Conservation (phyloP, 2,329 filamentous ascomycete species). For the Talaromyces sp. region DNA sequence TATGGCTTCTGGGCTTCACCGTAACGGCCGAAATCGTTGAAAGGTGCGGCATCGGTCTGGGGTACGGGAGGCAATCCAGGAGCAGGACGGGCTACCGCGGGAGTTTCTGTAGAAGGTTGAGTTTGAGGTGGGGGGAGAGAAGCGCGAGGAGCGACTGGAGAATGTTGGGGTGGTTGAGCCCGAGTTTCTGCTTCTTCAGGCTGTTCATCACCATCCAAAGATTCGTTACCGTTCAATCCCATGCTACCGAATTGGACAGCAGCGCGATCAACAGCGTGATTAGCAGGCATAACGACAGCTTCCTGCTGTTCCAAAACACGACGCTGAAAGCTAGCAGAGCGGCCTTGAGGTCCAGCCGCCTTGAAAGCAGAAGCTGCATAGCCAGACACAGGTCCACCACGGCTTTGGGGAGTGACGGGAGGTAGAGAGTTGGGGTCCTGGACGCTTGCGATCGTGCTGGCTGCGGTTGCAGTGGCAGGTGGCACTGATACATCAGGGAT, state of each 20-base stretch:
- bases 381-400: constrained; percentile 57
- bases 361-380: constrained; percentile 80
- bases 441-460: constrained; percentile 84
- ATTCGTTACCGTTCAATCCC: constrained; percentile 68
- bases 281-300: constrained; percentile 95
- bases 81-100: constrained; percentile 56
- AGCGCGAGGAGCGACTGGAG: constrained; percentile 79
- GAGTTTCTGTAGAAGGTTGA: constrained; percentile 33
- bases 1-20: constrained; percentile 70
- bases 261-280: constrained; percentile 87
- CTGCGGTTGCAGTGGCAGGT: constrained; percentile 73
- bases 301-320: constrained; percentile 92
- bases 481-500: constrained; percentile 77
- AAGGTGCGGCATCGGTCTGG: constrained; percentile 46
- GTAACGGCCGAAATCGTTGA: constrained; percentile 54
- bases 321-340: constrained; percentile 76
- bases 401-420: constrained; percentile 49
- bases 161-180: constrained; percentile 87
- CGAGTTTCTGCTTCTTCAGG: constrained; percentile 93
- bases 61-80: constrained; percentile 60
- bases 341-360: constrained; percentile 60
- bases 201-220: constrained; percentile 79
- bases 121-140: constrained; percentile 69
- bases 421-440: constrained; percentile 66
- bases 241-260: constrained; percentile 96